phyloP scores from a whole-genome alignment of 1,139 yeast genomes.

The Candida freyschussii region DNA sequence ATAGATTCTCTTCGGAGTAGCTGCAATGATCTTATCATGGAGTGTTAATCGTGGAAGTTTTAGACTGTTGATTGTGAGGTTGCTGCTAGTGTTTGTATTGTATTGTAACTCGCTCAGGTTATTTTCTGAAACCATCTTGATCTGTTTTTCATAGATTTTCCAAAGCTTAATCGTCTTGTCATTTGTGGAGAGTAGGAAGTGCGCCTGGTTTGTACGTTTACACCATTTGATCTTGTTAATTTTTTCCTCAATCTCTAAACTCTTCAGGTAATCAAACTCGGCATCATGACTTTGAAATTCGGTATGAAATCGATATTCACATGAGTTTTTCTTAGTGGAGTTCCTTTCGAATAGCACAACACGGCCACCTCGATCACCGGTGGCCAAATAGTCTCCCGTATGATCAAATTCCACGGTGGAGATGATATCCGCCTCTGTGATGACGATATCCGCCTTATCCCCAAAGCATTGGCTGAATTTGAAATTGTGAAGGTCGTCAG shows the following conservation, averaged over 20 bases:
- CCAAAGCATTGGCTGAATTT: slow-evolving; percentile 93
- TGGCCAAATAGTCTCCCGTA: slow-evolving; percentile 91
- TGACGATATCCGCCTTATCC: slow-evolving; percentile 95
- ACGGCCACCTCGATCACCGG: slow-evolving; percentile 98
- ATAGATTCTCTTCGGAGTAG: slow-evolving; percentile 88
- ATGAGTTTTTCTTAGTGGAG: slow-evolving; percentile 61
- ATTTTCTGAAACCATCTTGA: slow-evolving; percentile 88
- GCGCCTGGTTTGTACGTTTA: slow-evolving; percentile 80
- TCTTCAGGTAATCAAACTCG: slow-evolving; percentile 93
- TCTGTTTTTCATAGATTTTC: slow-evolving; percentile 91
- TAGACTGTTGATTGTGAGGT: slow-evolving; percentile 36
- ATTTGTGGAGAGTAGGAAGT: slow-evolving; percentile 84
- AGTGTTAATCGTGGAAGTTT: slow-evolving; percentile 82
- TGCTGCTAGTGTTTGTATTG: slow-evolving; percentile 15
- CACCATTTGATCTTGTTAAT: slow-evolving; percentile 98
- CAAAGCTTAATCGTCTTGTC: slow-evolving; percentile 97
- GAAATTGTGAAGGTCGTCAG: slow-evolving; percentile 27
- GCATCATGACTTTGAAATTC: slow-evolving; percentile 99
- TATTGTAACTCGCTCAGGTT: slow-evolving; percentile 42
- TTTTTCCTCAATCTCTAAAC: slow-evolving; percentile 95
- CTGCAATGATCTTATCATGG: slow-evolving; percentile 93
- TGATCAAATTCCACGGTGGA: slow-evolving; percentile 96
- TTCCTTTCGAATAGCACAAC: slow-evolving; percentile 94
- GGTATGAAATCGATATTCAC: slow-evolving; percentile 93
- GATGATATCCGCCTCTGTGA: slow-evolving; percentile 96